Conservation (phyloP, 106 monocot species). For the Posidonia australis region DNA sequence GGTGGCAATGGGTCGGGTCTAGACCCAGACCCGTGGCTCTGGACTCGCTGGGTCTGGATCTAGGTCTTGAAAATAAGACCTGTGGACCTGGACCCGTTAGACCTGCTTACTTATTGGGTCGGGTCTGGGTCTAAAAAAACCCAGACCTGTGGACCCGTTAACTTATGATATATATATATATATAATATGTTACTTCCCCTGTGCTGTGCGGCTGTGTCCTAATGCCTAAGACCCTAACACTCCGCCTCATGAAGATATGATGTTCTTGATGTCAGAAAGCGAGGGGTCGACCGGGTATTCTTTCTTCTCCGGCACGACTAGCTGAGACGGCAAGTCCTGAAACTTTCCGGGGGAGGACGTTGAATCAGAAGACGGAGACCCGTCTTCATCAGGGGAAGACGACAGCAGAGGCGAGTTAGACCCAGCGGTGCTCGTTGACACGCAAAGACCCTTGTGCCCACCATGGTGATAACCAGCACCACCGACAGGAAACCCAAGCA, state of each 20-base stretch:
- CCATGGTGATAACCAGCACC: background rate
- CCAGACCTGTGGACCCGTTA: no score
- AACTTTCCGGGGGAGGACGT: slow-evolving; percentile 28
- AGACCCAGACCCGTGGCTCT: no score
- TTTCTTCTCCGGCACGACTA: slow-evolving; percentile 34
- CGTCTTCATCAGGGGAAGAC: slow-evolving; percentile 38
- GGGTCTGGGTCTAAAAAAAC: no score
- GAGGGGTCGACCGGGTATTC: slow-evolving; percentile 74
- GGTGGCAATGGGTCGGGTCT: no score
- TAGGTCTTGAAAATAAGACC: no score
- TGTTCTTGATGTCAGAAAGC: slow-evolving; percentile 75
- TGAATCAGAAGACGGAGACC: slow-evolving; percentile 32
- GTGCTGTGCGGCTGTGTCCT: no score
- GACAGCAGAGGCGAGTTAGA: slow-evolving; percentile 30
- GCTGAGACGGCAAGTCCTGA: slow-evolving; percentile 13
- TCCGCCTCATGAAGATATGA: slow-evolving; percentile 60
- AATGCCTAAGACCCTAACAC: no score
- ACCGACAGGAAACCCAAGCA: slow-evolving; percentile 17
- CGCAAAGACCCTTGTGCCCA: slow-evolving; percentile 8
- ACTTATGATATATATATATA: no score
- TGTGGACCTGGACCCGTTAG: no score
- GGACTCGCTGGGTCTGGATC: no score
- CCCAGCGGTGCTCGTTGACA: slow-evolving; percentile 21
- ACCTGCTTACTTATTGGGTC: no score
- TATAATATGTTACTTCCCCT: no score